Percentiles rank a stretch among this genome's conserved stretches.
Conservation (phyloP, 225 moss, liverwort and hornwort genomes). For the Rhytidiadelphus loreus region DNA sequence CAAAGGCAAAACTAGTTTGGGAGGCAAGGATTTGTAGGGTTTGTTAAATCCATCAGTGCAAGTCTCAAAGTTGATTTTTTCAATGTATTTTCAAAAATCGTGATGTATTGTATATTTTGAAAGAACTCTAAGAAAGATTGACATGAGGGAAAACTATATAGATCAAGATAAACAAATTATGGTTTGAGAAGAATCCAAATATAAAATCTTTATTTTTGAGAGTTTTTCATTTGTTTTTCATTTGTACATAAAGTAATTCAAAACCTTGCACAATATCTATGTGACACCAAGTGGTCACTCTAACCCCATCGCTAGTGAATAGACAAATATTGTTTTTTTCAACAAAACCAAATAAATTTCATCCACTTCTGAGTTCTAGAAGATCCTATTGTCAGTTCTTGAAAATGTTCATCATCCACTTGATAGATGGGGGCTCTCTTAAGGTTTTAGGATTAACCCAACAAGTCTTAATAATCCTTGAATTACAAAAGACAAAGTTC, state of each 20-base stretch:
- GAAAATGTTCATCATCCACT: neutral
- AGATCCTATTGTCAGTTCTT: neutral
- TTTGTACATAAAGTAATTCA: neutral
- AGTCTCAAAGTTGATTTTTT: neutral
- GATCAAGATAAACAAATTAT: neutral
- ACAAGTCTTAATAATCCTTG: neutral
- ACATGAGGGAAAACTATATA: neutral
- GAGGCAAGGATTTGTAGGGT: accelerated
- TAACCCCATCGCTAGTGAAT: neutral
- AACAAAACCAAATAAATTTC: too few species aligned
- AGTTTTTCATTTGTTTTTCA: neutral
- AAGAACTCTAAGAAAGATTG: neutral
- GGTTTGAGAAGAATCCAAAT: neutral
- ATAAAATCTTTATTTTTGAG: neutral
- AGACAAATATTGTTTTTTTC: neutral
- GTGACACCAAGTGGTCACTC: accelerated
- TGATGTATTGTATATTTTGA: neutral
- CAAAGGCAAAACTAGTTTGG: neutral
- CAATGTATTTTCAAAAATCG: too few species aligned
- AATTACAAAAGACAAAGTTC: neutral
- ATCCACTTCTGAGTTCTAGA: too few species aligned
- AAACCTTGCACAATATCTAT: neutral
- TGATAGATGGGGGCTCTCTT: accelerated
- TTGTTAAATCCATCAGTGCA: accelerated
- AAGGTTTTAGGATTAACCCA: neutral